Percentiles rank a stretch among this genome's conserved stretches.
phyloP scores from a whole-genome alignment of 345 rosid genomes.

The Durio zibethinus region DNA sequence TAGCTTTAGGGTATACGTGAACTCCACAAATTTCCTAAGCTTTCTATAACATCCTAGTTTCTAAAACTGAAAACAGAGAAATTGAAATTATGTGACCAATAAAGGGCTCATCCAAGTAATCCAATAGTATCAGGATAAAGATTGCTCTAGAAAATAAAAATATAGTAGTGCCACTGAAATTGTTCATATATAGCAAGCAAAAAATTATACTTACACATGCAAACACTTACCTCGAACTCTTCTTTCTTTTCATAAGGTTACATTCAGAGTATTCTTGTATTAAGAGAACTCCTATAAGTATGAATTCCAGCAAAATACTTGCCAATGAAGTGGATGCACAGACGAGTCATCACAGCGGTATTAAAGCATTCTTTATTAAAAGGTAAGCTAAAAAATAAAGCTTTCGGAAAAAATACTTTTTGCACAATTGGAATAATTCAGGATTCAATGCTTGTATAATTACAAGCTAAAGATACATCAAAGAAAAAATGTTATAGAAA shows the following conservation, averaged over 20 bases:
- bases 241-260: background rate
- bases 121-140: background rate
- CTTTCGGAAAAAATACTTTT: background rate
- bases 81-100: background rate
- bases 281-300: background rate
- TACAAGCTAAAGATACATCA: background rate
- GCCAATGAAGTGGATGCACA: background rate
- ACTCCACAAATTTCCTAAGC: background rate
- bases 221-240: background rate
- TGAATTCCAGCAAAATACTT: background rate
- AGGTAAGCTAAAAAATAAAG: background rate
- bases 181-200: background rate
- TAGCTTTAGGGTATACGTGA: background rate
- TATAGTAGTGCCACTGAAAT: background rate
- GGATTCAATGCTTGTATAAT: background rate
- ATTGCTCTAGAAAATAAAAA: background rate
- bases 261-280: background rate
- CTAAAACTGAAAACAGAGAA: background rate
- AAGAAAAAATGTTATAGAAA: background rate
- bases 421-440: background rate
- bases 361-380: background rate
- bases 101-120: background rate
- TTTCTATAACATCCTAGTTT: background rate
- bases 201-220: background rate
- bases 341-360: background rate